phyloP scores from a whole-genome alignment of 768 basidiomycete species.

The Sistotremastrum niveocremeum region DNA sequence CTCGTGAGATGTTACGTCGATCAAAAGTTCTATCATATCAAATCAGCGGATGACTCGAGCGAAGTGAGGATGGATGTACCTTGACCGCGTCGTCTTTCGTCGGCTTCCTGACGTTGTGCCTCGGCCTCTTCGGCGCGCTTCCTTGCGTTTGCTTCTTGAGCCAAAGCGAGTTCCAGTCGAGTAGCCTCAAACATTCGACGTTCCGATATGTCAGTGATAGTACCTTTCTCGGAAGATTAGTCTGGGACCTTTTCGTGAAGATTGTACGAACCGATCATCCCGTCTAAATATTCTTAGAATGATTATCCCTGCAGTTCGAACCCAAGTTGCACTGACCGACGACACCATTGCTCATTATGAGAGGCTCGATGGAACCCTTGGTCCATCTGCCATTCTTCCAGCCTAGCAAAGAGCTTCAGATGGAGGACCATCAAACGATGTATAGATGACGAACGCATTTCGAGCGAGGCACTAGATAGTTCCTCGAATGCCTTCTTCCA shows the following conservation, averaged over 20 bases:
- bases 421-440: not conserved
- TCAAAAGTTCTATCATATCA: constrained; percentile 17
- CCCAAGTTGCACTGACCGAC: too few relatives aligned
- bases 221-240: not conserved
- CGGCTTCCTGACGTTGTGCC: constrained; percentile 12
- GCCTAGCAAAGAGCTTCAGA: not conserved
- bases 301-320: too few relatives aligned
- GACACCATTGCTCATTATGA: too few relatives aligned
- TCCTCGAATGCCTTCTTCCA: not conserved
- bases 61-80: constrained; percentile 1
- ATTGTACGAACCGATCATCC: too few relatives aligned
- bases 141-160: constrained; percentile 16
- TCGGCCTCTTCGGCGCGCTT: constrained; percentile 17
- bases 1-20: constrained; percentile 25
- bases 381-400: not conserved
- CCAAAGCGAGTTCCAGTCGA: constrained; percentile 17
- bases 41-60: too few relatives aligned
- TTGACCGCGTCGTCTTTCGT: constrained; percentile 19
- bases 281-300: too few relatives aligned
- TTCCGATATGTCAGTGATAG: constrained; percentile 12
- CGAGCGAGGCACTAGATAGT: not conserved
- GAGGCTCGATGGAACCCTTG: not conserved
- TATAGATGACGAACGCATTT: not conserved
- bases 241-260: too few relatives aligned
- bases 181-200: constrained; percentile 11